Percentiles rank a stretch among this genome's conserved stretches.
These are phyloP conservation scores for Elsinoe fawcettii DNA, from an alignment of 2,329 filamentous ascomycete species.

Conservation along the genomic window DNA sequence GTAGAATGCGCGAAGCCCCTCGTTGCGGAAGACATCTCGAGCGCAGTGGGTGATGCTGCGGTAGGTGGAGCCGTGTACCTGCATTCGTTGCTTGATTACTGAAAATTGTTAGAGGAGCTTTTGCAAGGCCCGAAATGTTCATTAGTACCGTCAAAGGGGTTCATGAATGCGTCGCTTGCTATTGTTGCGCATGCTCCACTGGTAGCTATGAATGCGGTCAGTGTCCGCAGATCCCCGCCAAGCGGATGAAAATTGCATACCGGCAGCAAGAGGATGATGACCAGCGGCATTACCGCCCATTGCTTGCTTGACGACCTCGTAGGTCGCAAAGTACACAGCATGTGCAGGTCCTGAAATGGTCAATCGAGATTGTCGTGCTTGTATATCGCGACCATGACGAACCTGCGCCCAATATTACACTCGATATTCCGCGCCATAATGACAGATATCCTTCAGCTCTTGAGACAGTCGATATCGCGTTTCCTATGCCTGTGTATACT, in stretches of 20 bases:
- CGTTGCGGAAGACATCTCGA: slow-evolving; percentile 73
- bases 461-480: slow-evolving; percentile 88
- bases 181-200: slow-evolving; percentile 94
- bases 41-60: slow-evolving; percentile 82
- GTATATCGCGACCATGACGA: slow-evolving; percentile 20
- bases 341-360: slow-evolving; percentile 71
- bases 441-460: slow-evolving; percentile 81
- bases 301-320: slow-evolving; percentile 91
- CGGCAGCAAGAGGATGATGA: slow-evolving; percentile 88
- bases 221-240: slow-evolving; percentile 2
- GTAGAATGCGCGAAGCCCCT: slow-evolving; percentile 90
- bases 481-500: slow-evolving; percentile 81
- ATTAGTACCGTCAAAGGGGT: slow-evolving; percentile 84
- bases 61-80: slow-evolving; percentile 92
- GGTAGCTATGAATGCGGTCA: slow-evolving; percentile 52
- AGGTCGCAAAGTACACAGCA: slow-evolving; percentile 96
- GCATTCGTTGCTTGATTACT: slow-evolving; percentile 99
- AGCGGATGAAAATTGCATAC: slow-evolving; percentile 41
- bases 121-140: not conserved
- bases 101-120: slow-evolving; percentile 16
- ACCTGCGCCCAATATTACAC: slow-evolving; percentile 93
- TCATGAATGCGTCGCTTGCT: slow-evolving; percentile 97
- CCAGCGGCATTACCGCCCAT: slow-evolving; percentile 87
- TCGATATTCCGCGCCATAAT: slow-evolving; percentile 93
- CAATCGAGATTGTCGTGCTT: slow-evolving; percentile 19